These are phyloP conservation scores for Penicillium sp. DNA, from an alignment of 2,329 filamentous ascomycete genomes.

Conservation along the genomic window DNA sequence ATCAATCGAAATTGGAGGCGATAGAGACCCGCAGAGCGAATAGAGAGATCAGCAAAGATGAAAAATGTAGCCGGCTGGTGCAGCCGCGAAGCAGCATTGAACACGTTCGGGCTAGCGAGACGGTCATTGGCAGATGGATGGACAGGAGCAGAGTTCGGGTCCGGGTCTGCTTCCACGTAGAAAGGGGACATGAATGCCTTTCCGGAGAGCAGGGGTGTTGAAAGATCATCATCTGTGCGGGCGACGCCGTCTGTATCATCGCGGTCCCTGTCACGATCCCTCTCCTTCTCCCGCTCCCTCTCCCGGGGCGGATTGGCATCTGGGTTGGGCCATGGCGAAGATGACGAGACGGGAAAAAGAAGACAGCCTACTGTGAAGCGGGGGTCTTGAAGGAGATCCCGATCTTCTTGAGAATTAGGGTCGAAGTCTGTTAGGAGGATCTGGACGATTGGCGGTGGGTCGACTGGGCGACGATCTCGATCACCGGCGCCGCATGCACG, in stretches of 20 bases:
- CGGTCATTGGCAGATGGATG: slow-evolving; percentile 32
- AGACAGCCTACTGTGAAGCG: slow-evolving; percentile 48
- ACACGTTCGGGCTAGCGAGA: slow-evolving; percentile 6
- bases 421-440: slow-evolving; percentile 49
- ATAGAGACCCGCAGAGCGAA: slow-evolving; percentile 48
- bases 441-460: slow-evolving; percentile 51
- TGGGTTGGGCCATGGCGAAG: slow-evolving; percentile 14
- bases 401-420: slow-evolving; percentile 38
- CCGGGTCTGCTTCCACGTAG: slow-evolving; percentile 44
- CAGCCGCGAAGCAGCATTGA: slow-evolving; percentile 16
- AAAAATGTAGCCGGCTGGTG: slow-evolving; percentile 46
- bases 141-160: slow-evolving; percentile 42
- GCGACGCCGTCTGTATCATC: slow-evolving; percentile 19
- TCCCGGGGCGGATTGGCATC: slow-evolving; percentile 13
- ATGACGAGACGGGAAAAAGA: slow-evolving; percentile 37
- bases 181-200: slow-evolving; percentile 47
- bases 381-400: slow-evolving; percentile 40
- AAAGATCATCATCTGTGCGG: slow-evolving; percentile 21
- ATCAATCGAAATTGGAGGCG: slow-evolving; percentile 49
- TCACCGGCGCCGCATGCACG: slow-evolving; percentile 50
- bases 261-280: not conserved
- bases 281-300: too few relatives aligned
- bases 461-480: slow-evolving; percentile 48
- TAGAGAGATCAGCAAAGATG: slow-evolving; percentile 50
- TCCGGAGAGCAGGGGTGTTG: slow-evolving; percentile 38